Evolutionary conservation across 306 rosid genomes (phyloP), one percentile per base, ranked within the genome.

Genomic region (Begonia peltatifolia): DNA sequence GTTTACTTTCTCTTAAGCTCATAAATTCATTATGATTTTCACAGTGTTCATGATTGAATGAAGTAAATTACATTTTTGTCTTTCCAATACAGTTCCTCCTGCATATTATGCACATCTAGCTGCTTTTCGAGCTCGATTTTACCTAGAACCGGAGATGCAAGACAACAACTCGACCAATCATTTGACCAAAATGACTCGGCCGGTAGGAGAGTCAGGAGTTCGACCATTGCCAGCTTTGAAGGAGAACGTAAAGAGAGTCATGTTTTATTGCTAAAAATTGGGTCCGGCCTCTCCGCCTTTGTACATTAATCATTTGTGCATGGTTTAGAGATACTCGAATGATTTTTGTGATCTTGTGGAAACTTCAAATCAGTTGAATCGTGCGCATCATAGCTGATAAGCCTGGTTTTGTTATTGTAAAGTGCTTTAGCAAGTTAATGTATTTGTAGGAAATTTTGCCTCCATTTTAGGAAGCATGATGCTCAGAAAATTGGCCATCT

Each of bases 231-330:
- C 95, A 41, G 97, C 94, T 14, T 58, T 89, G 50, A 89, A 89
- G 68, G 97, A 89, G 60, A 89, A 89, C 59, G 97, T 89, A 48
- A 89, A 89, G 82, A 85, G 95, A 73, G 97, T 89, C 17, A 89
- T 89, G 97, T 89, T 89, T 54, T 89, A 89, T 51, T 89, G 97
- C 68, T 89, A 78, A 67, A 67, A 47, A 25, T 42, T 15, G 6
- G 38, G 38, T 5, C 9, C 38, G 8, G 38, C 38, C 38, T 2
- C 38, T 30, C 38, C 8, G 1, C 9, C 8, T 30, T 30, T 30
- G 38, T 30, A 30, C 38, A 30, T 30, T 30, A 52, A 61, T 1
- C 46, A 42, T 30, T 30, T 30, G 38, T 7, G 38, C 38, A 30
- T 30, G 38, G 38, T 30, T 30, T 30, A 30, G 38, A 30, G 6